Conservation (phyloP, 2,329 filamentous ascomycete species). For the Trichoderma sp. region DNA sequence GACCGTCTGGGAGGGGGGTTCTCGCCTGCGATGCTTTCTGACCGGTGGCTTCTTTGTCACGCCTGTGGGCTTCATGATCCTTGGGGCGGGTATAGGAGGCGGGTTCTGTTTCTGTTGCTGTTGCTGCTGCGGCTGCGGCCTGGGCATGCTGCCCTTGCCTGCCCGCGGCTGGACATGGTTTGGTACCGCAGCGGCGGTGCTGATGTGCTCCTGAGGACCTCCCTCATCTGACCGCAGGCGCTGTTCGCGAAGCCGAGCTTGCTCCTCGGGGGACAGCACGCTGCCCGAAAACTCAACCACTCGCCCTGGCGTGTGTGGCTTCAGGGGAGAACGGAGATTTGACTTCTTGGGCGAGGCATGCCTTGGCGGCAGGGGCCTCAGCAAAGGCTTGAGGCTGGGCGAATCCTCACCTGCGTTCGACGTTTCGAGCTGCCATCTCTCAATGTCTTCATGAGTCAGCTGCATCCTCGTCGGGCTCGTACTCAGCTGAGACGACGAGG, state of each 20-base stretch:
- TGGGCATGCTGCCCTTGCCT: slow-evolving; percentile 32
- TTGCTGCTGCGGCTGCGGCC: slow-evolving; percentile 9
- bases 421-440: slow-evolving; percentile 47
- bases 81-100: not conserved
- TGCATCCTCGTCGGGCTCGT: slow-evolving; percentile 47
- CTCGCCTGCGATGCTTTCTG: slow-evolving; percentile 17
- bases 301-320: slow-evolving; percentile 59
- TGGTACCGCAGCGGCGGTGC: not conserved
- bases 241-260: slow-evolving; percentile 42
- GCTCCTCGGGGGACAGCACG: slow-evolving; percentile 50
- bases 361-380: slow-evolving; percentile 53
- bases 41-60: slow-evolving; percentile 25
- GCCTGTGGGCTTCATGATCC: not conserved
- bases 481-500: slow-evolving; percentile 35
- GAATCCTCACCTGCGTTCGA: slow-evolving; percentile 45
- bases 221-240: slow-evolving; percentile 36
- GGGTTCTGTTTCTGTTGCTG: not conserved
- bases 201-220: slow-evolving; percentile 20
- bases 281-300: slow-evolving; percentile 61
- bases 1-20: slow-evolving; percentile 45
- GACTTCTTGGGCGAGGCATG: slow-evolving; percentile 61
- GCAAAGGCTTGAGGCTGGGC: slow-evolving; percentile 44
- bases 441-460: slow-evolving; percentile 47
- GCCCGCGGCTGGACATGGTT: slow-evolving; percentile 25
- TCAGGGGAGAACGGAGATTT: slow-evolving; percentile 58